These are phyloP conservation scores for Cyberlindnera xishuangbannaensis DNA, from an alignment of 805 yeast species.

Conservation along the genomic window DNA sequence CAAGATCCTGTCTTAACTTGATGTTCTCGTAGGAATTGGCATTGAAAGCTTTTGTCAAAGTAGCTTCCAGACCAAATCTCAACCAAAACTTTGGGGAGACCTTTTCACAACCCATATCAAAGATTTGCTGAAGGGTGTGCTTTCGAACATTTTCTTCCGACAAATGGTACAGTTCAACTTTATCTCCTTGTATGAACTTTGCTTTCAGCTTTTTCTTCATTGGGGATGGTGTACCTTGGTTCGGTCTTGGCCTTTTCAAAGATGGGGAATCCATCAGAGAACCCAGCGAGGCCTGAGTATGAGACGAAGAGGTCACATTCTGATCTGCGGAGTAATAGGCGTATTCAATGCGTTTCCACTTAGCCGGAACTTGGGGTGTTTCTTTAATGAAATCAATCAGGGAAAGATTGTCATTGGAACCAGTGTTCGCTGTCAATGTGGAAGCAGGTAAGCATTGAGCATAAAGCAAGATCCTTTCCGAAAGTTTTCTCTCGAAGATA, in stretches of 20 bases:
- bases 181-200: no score
- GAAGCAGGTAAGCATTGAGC: conserved; percentile 52
- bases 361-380: conserved; percentile 41
- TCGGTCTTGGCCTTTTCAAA: conserved; percentile 10
- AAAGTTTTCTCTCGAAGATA: conserved; percentile 21
- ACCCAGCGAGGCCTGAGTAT: conserved; percentile 2
- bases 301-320: not conserved
- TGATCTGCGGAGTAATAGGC: conserved; percentile 36
- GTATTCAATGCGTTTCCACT: conserved; percentile 52
- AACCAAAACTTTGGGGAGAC: conserved; percentile 62
- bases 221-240: conserved; percentile 15
- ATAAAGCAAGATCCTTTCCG: conserved; percentile 33
- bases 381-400: conserved; percentile 42
- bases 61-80: conserved; percentile 54
- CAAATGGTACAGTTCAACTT: conserved; percentile 45
- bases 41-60: conserved; percentile 69
- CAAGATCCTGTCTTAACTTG: conserved; percentile 49
- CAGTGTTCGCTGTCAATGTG: conserved; percentile 28
- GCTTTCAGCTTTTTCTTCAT: conserved; percentile 16
- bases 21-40: conserved; percentile 47
- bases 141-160: conserved; percentile 52
- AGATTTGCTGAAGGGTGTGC: conserved; percentile 53
- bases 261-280: conserved; percentile 14
- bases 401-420: conserved; percentile 34
- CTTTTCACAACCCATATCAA: conserved; percentile 49